Evolutionary conservation across 208 protist genomes (phyloP).

Genomic region (Leishmania amazonensis): DNA sequence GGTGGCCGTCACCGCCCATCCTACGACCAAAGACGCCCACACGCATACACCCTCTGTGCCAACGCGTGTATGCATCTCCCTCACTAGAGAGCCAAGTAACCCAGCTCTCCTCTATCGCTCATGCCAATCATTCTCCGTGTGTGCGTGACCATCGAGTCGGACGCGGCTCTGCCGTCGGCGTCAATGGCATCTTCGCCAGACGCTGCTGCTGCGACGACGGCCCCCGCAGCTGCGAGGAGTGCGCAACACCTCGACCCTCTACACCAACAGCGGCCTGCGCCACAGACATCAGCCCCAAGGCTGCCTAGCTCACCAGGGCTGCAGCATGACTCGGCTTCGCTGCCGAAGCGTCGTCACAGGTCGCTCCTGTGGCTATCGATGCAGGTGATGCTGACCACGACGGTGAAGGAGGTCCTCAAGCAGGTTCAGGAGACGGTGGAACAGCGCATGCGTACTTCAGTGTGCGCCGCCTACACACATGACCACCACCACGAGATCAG

Average conservation of each 20-base stretch:
- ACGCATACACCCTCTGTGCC: neutral
- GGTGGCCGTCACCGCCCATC: neutral
- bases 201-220: neutral
- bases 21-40: neutral
- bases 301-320: neutral
- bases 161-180: neutral
- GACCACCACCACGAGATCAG: neutral
- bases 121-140: slow-evolving; percentile 35
- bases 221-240: no score
- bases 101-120: neutral
- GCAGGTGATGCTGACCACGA: slow-evolving; percentile 34
- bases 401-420: slow-evolving; percentile 28
- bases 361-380: slow-evolving; percentile 51
- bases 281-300: neutral
- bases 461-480: slow-evolving; percentile 8
- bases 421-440: slow-evolving; percentile 35
- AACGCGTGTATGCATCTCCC: neutral
- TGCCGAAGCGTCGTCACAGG: neutral
- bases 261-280: neutral
- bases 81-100: neutral
- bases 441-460: slow-evolving; percentile 35
- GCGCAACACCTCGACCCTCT: no score
- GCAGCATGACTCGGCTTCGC: neutral
- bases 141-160: slow-evolving; percentile 16
- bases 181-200: neutral